These are phyloP conservation scores for Aureobasidium sp. DNA, from an alignment of 2,329 filamentous ascomycete genomes.

Conservation along the genomic window DNA sequence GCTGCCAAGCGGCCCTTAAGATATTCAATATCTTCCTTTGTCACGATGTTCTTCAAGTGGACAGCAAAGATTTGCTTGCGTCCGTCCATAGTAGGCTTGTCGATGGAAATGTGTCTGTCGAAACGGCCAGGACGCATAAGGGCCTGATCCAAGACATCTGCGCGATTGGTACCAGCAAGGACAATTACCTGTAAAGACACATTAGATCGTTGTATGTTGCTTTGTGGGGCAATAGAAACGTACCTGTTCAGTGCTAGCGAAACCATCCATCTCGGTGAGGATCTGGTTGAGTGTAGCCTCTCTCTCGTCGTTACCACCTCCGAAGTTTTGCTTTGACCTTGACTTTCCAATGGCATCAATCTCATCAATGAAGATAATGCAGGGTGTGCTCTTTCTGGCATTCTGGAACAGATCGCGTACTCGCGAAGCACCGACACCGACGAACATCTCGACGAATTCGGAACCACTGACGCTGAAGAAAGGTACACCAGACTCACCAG, in stretches of 20 bases:
- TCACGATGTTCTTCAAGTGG: conserved; percentile 90
- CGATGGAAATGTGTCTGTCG: conserved; percentile 91
- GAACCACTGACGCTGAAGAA: conserved; percentile 99
- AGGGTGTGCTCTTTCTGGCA: conserved; percentile 90
- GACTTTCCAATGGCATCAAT: conserved; percentile 96
- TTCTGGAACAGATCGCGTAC: conserved; percentile 92
- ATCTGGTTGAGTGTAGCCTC: conserved; percentile 98
- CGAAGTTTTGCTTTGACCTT: conserved; percentile 71
- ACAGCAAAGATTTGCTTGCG: conserved; percentile 94
- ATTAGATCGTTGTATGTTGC: not conserved
- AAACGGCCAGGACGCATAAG: conserved; percentile 95
- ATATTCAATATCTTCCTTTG: conserved; percentile 79
- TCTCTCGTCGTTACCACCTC: conserved; percentile 91
- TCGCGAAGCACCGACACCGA: conserved; percentile 92
- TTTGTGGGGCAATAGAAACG: not conserved
- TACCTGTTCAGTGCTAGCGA: conserved; percentile 84
- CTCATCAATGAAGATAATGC: conserved; percentile 99
- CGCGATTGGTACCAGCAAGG: conserved; percentile 89
- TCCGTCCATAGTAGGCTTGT: conserved; percentile 92
- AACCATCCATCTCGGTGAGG: conserved; percentile 97
- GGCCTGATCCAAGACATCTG: conserved; percentile 89
- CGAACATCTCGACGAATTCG: conserved; percentile 99
- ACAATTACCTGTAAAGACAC: conserved; percentile 61
- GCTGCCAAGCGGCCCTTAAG: conserved; percentile 83
- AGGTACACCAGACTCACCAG: conserved; percentile 90